Percentiles rank a stretch among this genome's conserved stretches.
phyloP scores from a whole-genome alignment of 441 rosid genomes.

The Pelargonium australe region DNA sequence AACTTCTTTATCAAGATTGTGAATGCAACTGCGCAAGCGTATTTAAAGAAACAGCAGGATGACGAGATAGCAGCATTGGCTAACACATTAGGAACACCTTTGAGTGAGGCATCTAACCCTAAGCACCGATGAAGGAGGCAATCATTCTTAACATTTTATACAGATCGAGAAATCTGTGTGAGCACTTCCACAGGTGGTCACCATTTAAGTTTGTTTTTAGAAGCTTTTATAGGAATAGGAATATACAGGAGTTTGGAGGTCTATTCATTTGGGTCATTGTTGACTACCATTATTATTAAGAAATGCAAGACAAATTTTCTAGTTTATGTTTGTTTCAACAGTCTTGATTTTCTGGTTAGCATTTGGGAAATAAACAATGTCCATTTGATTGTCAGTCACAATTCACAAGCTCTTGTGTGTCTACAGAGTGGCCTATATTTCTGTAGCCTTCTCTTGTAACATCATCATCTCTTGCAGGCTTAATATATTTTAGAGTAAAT shows the following conservation, averaged over 20 bases:
- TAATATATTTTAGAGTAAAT: no score
- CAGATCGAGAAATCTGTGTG: no score
- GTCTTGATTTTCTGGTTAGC: no score
- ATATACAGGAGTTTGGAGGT: background rate
- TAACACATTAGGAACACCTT: slow-evolving; percentile 24
- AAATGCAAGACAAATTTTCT: background rate
- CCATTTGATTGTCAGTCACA: no score
- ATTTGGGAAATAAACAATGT: no score
- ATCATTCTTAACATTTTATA: no score
- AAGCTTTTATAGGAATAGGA: background rate
- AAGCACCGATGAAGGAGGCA: background rate
- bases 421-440: no score
- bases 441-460: no score
- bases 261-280: background rate
- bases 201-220: background rate
- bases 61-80: slow-evolving; percentile 43
- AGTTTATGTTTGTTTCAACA: background rate
- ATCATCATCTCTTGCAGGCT: no score
- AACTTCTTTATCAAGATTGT: slow-evolving; percentile 87
- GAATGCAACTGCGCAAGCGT: slow-evolving; percentile 69
- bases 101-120: slow-evolving; percentile 25
- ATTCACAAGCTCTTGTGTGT: no score
- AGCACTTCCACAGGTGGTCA: no score
- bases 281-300: background rate
- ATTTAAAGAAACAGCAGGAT: slow-evolving; percentile 70